Base-by-base conservation (phyloP, 257 asterid genomes). In the Datura wrightii region DNA sequence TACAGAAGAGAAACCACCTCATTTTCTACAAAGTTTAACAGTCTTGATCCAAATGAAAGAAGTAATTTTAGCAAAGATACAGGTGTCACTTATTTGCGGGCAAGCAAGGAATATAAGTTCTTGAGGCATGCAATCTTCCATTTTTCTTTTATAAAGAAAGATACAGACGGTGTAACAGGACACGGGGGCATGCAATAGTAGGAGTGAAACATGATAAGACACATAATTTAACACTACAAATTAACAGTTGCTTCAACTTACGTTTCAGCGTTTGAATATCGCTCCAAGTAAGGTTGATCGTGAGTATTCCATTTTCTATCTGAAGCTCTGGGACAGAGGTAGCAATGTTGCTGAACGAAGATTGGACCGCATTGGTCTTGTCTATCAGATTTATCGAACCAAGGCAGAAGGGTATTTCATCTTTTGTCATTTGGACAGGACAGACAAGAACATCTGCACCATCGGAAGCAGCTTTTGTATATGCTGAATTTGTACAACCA, bases 361-460 rank as follows among this genome's bases (percentile, higher is more conserved):
- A 62, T 76, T 87, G 90, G 83, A 87, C 89, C 79, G 58, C 91
- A 44, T 59, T 79, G 48, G 94, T 92, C 88, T 86, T 90, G 4
- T 91, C 91, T 74, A 88, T 82, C 84, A 94, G 92, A 87, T 94
- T 91, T 39, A 95, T 90, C 50, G 96, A 92, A 58, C 98, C 96
- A 90, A 94, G 67, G 84, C 98, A 95, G 86, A 95, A 88, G 60
- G 97, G 94, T 85, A 90, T 63, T 79, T 93, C 92, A 13, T 95
- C 96, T 69, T 79, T 89, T 34, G 97, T 85, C 85, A 95, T 91
- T 87, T 94, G 98, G 85, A 94, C 94, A 4, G 94, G 93, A 88
- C 98, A 95, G 86, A 91, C 98, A n/a, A 95, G 88, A 63, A 94
- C 55, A 84, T 95, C 98, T 39, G 85, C 96, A 41, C 97, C 97